Conservation (phyloP, 129 eudicot species). For the Flaveria bidentis region DNA sequence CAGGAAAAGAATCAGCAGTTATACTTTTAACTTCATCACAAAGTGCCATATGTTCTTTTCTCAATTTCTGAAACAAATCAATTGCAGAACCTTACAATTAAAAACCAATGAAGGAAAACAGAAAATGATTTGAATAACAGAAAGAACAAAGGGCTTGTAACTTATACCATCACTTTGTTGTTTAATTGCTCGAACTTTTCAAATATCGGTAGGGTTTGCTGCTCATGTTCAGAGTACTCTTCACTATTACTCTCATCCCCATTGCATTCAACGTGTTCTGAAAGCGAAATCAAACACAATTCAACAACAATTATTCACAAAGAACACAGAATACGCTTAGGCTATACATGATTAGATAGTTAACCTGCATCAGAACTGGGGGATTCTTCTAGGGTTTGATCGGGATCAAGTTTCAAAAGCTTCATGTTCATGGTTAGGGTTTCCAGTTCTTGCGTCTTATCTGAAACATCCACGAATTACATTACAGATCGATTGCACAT, state of each 20-base stretch:
- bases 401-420: slow-evolving; percentile 34
- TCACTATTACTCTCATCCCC: slow-evolving; percentile 40
- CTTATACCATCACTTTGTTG: slow-evolving; percentile 58
- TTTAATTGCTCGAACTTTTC: slow-evolving; percentile 58
- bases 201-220: slow-evolving; percentile 59
- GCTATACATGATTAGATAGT: not conserved
- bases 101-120: not conserved
- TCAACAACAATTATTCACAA: not conserved
- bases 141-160: not conserved
- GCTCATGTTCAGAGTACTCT: slow-evolving; percentile 41
- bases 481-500: slow-evolving; percentile 4
- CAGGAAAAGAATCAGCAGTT: slow-evolving; percentile 63
- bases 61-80: slow-evolving; percentile 51
- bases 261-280: not conserved
- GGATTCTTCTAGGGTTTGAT: slow-evolving; percentile 36
- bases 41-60: slow-evolving; percentile 59
- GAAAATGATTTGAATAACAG: no score
- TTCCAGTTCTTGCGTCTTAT: slow-evolving; percentile 25
- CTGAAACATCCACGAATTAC: slow-evolving; percentile 3
- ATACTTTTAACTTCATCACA: slow-evolving; percentile 72
- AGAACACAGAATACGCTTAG: not conserved
- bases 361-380: slow-evolving; percentile 26
- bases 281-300: not conserved
- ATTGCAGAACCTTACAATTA: not conserved
- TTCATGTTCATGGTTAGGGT: slow-evolving; percentile 24